A percentile compares a stretch with the other conserved stretches of the same genome.
These are phyloP conservation scores for Staphylotrichum tortipilum DNA, from an alignment of 495 filamentous ascomycete genomes.

Conservation along the genomic window DNA sequence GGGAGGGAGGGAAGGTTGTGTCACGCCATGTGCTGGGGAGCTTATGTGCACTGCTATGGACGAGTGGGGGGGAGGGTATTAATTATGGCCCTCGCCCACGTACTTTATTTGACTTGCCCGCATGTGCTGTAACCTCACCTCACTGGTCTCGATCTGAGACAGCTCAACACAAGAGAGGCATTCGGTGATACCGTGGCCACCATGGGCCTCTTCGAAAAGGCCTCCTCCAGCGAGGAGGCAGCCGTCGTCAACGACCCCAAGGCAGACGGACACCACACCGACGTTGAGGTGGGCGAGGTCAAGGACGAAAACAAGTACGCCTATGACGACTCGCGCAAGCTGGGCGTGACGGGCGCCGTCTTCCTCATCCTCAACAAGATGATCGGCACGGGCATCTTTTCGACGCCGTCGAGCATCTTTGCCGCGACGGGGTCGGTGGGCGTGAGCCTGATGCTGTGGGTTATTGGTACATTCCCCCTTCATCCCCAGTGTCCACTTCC, in stretches of 20 bases:
- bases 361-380: conserved; percentile 50
- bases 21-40: too few relatives aligned
- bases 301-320: conserved; percentile 33
- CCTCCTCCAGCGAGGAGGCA: conserved; percentile 6
- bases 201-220: conserved; percentile 15
- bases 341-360: conserved; percentile 44
- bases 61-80: too few relatives aligned
- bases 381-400: conserved; percentile 50
- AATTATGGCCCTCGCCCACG: too few relatives aligned
- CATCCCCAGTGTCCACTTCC: conserved; percentile 41
- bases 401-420: conserved; percentile 42
- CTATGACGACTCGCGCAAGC: conserved; percentile 41
- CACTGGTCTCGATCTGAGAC: too few relatives aligned
- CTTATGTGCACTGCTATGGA: too few relatives aligned
- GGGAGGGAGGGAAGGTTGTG: too few relatives aligned
- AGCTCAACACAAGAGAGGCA: background rate
- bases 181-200: background rate
- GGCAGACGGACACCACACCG: background rate
- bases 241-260: background rate
- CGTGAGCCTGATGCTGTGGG: conserved; percentile 30
- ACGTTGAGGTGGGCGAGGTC: conserved; percentile 19
- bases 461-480: conserved; percentile 25
- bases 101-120: too few relatives aligned
- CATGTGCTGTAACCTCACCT: too few relatives aligned
- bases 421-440: conserved; percentile 40